phyloP scores from a whole-genome alignment of 441 rosid species.

The Populus trichocarpa region DNA sequence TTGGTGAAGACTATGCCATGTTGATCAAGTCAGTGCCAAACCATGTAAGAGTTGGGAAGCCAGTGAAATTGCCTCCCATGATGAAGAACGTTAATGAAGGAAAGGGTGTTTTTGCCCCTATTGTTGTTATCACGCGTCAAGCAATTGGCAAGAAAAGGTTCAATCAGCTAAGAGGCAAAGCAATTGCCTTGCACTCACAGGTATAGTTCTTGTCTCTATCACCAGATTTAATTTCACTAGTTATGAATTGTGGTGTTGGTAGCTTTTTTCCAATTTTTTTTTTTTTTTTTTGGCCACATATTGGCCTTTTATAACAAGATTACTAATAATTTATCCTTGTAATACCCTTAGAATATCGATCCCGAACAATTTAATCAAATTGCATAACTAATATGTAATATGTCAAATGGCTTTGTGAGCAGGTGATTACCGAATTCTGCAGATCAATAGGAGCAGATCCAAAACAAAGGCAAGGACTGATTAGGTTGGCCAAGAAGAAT shows the following conservation, averaged over 20 bases:
- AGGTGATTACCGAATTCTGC: conserved; percentile 95
- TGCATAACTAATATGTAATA: background rate
- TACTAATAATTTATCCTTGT: background rate
- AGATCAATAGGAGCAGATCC: conserved; percentile 95
- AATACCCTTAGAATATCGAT: too few relatives aligned
- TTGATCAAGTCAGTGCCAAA: conserved; percentile 37
- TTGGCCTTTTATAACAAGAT: background rate
- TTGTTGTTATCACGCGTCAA: conserved; percentile 68
- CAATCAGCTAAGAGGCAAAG: conserved; percentile 95
- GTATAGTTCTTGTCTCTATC: conserved; percentile 14
- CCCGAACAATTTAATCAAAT: background rate
- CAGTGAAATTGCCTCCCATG: conserved; percentile 49
- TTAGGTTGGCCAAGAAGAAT: conserved; percentile 89
- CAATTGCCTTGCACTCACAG: conserved; percentile 95
- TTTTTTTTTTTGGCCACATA: too few relatives aligned
- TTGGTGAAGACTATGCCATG: conserved; percentile 50
- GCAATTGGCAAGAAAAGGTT: conserved; percentile 76
- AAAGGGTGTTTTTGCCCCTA: conserved; percentile 82
- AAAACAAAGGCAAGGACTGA: conserved; percentile 91
- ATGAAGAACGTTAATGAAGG: conserved; percentile 95
- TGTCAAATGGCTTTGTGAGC: conserved; percentile 3
- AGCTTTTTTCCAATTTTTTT: background rate
- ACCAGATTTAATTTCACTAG: background rate
- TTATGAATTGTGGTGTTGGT: background rate
- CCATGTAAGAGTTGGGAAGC: conserved; percentile 42